Base-by-base conservation (phyloP, 2,329 filamentous ascomycete species). In the Aureobasidium sp. region DNA sequence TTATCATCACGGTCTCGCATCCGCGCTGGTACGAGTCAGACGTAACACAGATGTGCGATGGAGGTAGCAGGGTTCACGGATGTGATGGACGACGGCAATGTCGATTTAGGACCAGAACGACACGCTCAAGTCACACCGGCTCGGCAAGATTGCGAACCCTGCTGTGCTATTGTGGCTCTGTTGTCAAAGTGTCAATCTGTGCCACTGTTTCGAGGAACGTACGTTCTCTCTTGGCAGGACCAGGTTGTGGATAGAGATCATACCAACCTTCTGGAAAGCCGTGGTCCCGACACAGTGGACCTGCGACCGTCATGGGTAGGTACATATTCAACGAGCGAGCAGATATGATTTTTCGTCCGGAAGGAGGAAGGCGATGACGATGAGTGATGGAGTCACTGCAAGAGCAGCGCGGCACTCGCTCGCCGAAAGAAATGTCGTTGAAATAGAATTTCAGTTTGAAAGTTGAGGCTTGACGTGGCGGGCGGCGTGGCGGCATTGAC, bases 401-500 rank as follows among this genome's bases (percentile, higher is more conserved):
- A 55, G 29, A 38, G 31, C 38, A n/a, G 47, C 50, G 48, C 60
- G 48, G 60, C 60, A 15, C 27, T 27, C 40, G 18, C 20, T 54
- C 40, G 29, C 20, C 23, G 29, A 38, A 55, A 45, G 50, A 64
- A 55, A 50, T 15, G 60, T 54, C 60, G 60, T 64, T 47, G 60
- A 40, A 54, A 50, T 64, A 63, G 42, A 54, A 63, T 45, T 54
- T 23, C 47, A 18, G 56, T 50, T 60, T 29, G 23, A 16, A 61
- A 23, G 13, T 11, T 40, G 45, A 50, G 58, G 58, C 58, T 61
- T 50, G 45, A 61, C 29, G 60, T 64, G 60, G 60, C 60, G 60
- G 60, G 20, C 48, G 60, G 60, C 40, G 60, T 64, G 60, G 60
- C 60, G 60, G 60, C 40, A 64, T 18, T 55, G 60, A 40, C 27